phyloP scores from a whole-genome alignment of 306 rosid species.

The Dicorynia guianensis region DNA sequence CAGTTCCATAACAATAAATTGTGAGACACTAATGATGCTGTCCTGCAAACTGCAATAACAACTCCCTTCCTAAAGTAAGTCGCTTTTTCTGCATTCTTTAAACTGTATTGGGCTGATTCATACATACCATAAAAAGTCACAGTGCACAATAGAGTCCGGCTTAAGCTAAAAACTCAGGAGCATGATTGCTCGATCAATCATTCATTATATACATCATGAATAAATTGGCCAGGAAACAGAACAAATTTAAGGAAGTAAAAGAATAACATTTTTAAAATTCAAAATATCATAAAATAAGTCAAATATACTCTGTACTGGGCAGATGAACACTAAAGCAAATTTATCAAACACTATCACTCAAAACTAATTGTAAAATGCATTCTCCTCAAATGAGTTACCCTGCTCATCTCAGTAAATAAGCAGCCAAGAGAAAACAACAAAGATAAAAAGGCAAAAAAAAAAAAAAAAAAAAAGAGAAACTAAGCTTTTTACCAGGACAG shows the following conservation, averaged over 20 bases:
- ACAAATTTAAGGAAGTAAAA: too few relatives aligned
- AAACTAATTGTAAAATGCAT: not conserved
- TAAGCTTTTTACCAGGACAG: not conserved
- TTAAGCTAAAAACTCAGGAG: not conserved
- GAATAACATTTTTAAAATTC: too few relatives aligned
- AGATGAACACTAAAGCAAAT: not conserved
- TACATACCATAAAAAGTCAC: slow-evolving; percentile 8
- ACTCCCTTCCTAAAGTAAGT: not conserved
- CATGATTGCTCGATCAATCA: not conserved
- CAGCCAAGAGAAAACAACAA: not conserved
- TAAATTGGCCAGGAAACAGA: not conserved
- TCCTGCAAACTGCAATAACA: not conserved
- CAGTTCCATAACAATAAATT: not conserved
- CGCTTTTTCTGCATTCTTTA: not conserved
- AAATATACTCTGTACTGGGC: not conserved
- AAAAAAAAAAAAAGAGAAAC: not conserved
- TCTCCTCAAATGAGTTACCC: slow-evolving; percentile 29
- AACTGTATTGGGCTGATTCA: slow-evolving; percentile 16
- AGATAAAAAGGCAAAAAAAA: not conserved
- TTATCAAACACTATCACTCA: not conserved
- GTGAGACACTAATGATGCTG: slow-evolving; percentile 6
- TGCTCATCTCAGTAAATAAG: not conserved
- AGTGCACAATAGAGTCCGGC: not conserved
- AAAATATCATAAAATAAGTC: too few relatives aligned
- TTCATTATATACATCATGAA: not conserved